Conservation (phyloP, 257 asterid species). For the Cinchona pubescens region DNA sequence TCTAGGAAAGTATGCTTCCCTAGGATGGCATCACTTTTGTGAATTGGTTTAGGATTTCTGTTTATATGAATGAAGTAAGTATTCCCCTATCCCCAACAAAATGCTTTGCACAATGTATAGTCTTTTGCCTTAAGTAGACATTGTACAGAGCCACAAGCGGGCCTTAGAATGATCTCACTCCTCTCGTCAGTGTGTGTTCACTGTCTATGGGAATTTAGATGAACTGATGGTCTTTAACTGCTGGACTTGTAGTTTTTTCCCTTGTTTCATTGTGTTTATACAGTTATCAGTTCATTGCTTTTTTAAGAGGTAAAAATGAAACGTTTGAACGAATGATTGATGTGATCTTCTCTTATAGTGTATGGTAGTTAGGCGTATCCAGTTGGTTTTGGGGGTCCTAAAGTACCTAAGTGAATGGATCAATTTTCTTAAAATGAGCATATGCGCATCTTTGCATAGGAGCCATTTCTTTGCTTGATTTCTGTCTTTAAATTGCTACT, state of each 20-base stretch:
- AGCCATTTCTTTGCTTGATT: neutral
- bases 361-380: neutral
- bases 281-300: neutral
- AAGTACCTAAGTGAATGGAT: neutral
- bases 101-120: neutral
- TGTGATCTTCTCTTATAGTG: neutral
- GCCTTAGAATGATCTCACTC: neutral
- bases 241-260: neutral
- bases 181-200: neutral
- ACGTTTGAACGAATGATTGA: neutral
- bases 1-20: neutral
- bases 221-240: constrained; percentile 1
- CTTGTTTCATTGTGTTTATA: neutral
- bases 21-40: neutral
- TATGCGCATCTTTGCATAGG: neutral
- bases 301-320: neutral
- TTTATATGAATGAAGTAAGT: neutral
- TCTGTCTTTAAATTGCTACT: neutral
- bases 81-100: neutral
- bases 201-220: neutral
- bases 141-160: neutral
- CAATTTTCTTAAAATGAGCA: neutral
- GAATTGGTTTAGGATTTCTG: neutral
- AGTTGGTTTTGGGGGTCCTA: neutral
- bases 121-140: neutral